Evolutionary conservation across 495 filamentous ascomycete genomes (phyloP), one percentile per base, ranked within the genome.

Genomic region (Hypoxylon rickii): DNA sequence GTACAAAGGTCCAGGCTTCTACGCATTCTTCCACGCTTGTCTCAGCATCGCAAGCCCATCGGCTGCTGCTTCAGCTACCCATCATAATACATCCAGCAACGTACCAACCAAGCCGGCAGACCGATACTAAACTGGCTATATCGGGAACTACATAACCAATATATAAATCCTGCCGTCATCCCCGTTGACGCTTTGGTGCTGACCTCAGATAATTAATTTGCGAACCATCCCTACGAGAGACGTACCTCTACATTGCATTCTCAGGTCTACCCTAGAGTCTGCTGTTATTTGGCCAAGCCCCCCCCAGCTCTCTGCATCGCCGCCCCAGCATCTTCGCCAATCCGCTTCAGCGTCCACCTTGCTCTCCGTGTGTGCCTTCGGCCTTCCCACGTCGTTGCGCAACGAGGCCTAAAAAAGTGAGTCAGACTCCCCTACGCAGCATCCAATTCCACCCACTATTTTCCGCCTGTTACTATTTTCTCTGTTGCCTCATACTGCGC

Each of bases 321-420:
- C 64, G 65, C 69, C 61, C 52, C 64, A 65, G 47, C 39, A 40
- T 37, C 44, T 37, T 70, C 64, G 61, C 66, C 70, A 76, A 72
- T 75, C 66, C 54, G 50, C 44, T 69, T 55, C 40, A 41, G 64
- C 55, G 52, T 56, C 43, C 55, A 52, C 40, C 31, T 51, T 2
- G 1, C 36, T 45, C 46, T 58, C 43, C 37, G 34, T 44, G 36
- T 60, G 53, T 48, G 42, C 49, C 52, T 63, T 64, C 59, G 66
- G 57, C 22, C 52, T 64, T 56, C 26, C 63, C 60, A 67, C 39
- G 54, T 59, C 63, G 62, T 61, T 66, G 61, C 55, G 63, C 57
- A 65, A 61, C 56, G 58, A 58, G 57, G 47, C 60, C 63, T 46
- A 26, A 67, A 65, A 66, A 64, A 64, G 71, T 77, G 72, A 75